phyloP scores from a whole-genome alignment of 2,329 filamentous ascomycete genomes.

The Arthrobotrys megalospora region DNA sequence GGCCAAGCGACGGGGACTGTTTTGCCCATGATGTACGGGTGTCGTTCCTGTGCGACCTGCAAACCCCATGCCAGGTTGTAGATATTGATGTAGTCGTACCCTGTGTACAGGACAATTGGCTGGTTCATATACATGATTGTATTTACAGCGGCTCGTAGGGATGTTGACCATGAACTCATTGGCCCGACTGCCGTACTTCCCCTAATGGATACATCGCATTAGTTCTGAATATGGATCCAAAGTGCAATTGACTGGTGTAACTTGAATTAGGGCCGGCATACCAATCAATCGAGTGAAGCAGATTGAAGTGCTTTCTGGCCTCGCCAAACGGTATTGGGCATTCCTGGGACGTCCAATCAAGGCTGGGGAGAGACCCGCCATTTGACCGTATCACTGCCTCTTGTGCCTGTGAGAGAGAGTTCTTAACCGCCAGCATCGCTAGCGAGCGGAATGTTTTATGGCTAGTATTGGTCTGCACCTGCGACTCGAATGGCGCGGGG shows the following conservation, averaged over 20 bases:
- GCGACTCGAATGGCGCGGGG: slow-evolving; percentile 15
- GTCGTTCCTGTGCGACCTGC: slow-evolving; percentile 50
- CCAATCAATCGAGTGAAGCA: slow-evolving; percentile 56
- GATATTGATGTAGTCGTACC: slow-evolving; percentile 52
- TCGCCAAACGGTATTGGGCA: slow-evolving; percentile 54
- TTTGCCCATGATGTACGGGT: slow-evolving; percentile 56
- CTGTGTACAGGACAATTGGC: slow-evolving; percentile 48
- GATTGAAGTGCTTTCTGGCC: slow-evolving; percentile 50
- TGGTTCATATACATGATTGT: slow-evolving; percentile 56
- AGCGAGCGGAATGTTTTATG: slow-evolving; percentile 12
- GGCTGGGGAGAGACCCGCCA: slow-evolving; percentile 42
- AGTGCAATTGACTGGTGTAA: neutral
- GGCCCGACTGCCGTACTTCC: slow-evolving; percentile 34
- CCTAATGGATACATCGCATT: slow-evolving; percentile 11
- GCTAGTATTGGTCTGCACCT: neutral
- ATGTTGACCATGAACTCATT: slow-evolving; percentile 51
- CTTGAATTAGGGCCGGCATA: neutral
- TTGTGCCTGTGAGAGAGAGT: slow-evolving; percentile 33
- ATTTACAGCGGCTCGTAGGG: slow-evolving; percentile 42
- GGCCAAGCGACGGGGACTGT: slow-evolving; percentile 50
- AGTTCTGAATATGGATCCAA: neutral
- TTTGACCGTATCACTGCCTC: slow-evolving; percentile 41
- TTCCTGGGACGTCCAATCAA: slow-evolving; percentile 48
- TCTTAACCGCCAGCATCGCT: slow-evolving; percentile 11
- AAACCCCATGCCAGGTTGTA: slow-evolving; percentile 56